Conservation (phyloP, 1,284 basidiomycete genomes). For the Chondrostereum purpureum region DNA sequence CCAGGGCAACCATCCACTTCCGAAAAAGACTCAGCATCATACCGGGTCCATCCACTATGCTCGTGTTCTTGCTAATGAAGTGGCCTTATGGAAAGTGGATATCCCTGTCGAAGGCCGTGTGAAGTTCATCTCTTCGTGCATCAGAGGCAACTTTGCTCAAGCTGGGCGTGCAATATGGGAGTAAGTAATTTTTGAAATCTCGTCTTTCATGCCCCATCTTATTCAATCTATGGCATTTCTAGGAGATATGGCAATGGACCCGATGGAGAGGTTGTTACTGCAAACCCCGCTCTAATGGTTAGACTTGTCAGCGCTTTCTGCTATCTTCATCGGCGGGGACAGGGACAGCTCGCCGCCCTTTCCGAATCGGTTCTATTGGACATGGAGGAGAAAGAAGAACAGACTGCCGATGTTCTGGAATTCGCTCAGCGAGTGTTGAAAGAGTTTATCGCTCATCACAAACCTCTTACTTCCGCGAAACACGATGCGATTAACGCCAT, state of each 20-base stretch:
- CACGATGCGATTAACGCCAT: constrained; percentile 53
- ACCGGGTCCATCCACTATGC: constrained; percentile 22
- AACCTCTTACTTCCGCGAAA: constrained; percentile 39
- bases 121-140: constrained; percentile 39
- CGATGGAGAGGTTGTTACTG: constrained; percentile 36
- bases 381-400: constrained; percentile 1
- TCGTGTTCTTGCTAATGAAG: constrained; percentile 41
- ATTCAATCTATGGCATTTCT: background rate
- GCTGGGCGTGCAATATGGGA: constrained; percentile 47
- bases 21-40: background rate
- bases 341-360: constrained; percentile 4
- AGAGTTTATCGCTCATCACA: constrained; percentile 34
- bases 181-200: background rate
- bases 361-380: constrained; percentile 7
- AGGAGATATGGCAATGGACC: constrained; percentile 40
- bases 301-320: constrained; percentile 50
- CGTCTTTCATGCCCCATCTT: too few species aligned
- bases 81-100: constrained; percentile 31
- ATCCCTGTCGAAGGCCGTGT: constrained; percentile 39
- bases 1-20: background rate
- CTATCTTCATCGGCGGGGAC: constrained; percentile 22
- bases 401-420: constrained; percentile 23
- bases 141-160: constrained; percentile 38
- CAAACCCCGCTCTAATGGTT: constrained; percentile 41
- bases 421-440: constrained; percentile 43